These are phyloP conservation scores for Boletus barrowsii DNA, from an alignment of 768 basidiomycete species.

Conservation along the genomic window DNA sequence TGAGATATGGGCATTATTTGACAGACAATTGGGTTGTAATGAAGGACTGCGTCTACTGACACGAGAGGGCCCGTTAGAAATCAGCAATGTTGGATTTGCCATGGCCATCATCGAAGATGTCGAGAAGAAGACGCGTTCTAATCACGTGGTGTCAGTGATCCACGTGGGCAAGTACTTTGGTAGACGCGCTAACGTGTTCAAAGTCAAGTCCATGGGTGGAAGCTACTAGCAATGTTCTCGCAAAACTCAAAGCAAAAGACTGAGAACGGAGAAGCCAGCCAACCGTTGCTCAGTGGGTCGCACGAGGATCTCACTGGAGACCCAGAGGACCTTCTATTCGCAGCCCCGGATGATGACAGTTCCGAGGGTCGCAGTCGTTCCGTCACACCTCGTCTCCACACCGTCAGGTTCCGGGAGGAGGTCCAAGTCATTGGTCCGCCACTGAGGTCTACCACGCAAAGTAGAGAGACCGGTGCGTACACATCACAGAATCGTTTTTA, in stretches of 20 bases:
- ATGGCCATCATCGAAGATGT: neutral
- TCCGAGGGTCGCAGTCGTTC: slow-evolving; percentile 37
- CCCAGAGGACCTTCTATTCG: slow-evolving; percentile 43
- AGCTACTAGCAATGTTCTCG: slow-evolving; percentile 26
- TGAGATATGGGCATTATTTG: slow-evolving; percentile 30
- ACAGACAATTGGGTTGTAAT: neutral
- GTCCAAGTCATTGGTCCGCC: slow-evolving; percentile 67
- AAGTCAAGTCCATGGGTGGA: slow-evolving; percentile 19
- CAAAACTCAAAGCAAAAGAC: slow-evolving; percentile 28
- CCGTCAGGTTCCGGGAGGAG: slow-evolving; percentile 65
- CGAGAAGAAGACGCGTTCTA: neutral
- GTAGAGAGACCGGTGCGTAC: slow-evolving; percentile 78
- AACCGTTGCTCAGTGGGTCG: slow-evolving; percentile 55
- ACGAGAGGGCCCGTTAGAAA: slow-evolving; percentile 5
- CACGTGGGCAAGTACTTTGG: slow-evolving; percentile 4
- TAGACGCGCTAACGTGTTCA: slow-evolving; percentile 3
- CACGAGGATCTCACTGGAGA: slow-evolving; percentile 39
- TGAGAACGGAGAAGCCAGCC: slow-evolving; percentile 41
- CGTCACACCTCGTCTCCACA: slow-evolving; percentile 38
- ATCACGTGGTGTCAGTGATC: slow-evolving; percentile 22
- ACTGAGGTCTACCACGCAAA: slow-evolving; percentile 67
- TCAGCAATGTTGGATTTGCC: slow-evolving; percentile 37
- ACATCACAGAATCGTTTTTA: slow-evolving; percentile 11
- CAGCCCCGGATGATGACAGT: slow-evolving; percentile 53
- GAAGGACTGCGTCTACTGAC: slow-evolving; percentile 47